Evolutionary conservation across 1,139 yeast genomes (phyloP), one percentile per base, ranked within the genome.

Genomic region (Kurtzmaniella quercitrusa): DNA sequence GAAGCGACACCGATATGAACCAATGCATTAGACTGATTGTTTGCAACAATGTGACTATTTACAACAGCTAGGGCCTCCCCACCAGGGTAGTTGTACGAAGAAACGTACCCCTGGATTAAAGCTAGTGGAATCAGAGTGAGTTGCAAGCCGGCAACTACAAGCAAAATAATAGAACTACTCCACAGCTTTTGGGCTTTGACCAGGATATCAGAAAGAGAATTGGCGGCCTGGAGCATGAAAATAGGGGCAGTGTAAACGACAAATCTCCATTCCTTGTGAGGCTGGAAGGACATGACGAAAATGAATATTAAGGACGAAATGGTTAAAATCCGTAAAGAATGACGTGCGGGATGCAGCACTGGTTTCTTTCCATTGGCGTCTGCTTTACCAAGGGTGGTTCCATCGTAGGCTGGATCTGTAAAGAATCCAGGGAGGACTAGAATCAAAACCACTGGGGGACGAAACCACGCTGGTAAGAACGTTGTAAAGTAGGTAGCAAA

Each of bases 201-300:
- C 43, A 73, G 59, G 36, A 79, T 52, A 37, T 59, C 64, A 0
- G 81, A 67, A 27, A 85, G 71, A 1, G 86, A 88, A 42, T 76
- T 70, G 4, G 95, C 84, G 2, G 88, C 91, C 37, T 76, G 61
- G 31, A 84, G 56, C 0, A 85, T 78, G 46, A 88, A 61, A 0
- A 85, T 68, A 2, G 98, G 97, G 10, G 84, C 65, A 0, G 81
- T 69, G 58, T 91, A 93, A 14, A 85, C 67, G 42, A 93, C 80
- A 54, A 91, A 93, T 53, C 98, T 76, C 96, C 96, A 89, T 67
- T 93, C 98, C 60, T 91, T 93, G 55, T 91, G 98, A 1, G 95
- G 93, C 59, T 86, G 95, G 44, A 84, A 60, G 0, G 97, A 90
- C 75, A 90, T 75, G 2, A 78, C 59, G 2, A 69, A 52, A 25